Evolutionary conservation across 768 basidiomycete genomes (phyloP).

Genomic region (Infundibulicybe gibba): DNA sequence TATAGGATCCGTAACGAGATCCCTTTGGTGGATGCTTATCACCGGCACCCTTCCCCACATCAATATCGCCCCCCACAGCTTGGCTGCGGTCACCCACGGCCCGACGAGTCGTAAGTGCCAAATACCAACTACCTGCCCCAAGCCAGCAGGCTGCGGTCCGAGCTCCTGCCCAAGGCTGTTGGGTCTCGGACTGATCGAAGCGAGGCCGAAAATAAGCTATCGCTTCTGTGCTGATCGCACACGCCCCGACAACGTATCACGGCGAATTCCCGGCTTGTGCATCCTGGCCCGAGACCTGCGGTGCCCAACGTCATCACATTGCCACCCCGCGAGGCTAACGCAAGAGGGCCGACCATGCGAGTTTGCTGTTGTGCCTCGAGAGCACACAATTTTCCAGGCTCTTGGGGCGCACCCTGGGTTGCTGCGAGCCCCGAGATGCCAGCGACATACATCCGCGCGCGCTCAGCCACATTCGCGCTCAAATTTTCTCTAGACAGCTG

Average conservation of each 20-base stretch:
- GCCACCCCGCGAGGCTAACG: slow-evolving; percentile 8
- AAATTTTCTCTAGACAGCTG: too few relatives aligned
- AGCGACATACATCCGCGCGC: slow-evolving; percentile 15
- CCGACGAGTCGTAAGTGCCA: too few relatives aligned
- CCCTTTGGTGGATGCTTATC: too few relatives aligned
- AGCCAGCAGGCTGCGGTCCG: too few relatives aligned
- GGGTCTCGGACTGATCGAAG: slow-evolving; percentile 15
- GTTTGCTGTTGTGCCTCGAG: slow-evolving; percentile 7
- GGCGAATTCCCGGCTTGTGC: slow-evolving; percentile 18
- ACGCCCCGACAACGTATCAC: slow-evolving; percentile 10
- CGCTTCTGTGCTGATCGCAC: slow-evolving; percentile 16
- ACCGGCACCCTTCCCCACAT: too few relatives aligned
- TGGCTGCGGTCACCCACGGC: too few relatives aligned
- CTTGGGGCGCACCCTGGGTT: not conserved
- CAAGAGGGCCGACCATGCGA: slow-evolving; percentile 21
- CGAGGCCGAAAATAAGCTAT: slow-evolving; percentile 27
- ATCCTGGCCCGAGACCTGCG: not conserved
- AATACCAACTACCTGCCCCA: too few relatives aligned
- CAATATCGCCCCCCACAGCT: too few relatives aligned
- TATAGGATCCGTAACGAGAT: too few relatives aligned
- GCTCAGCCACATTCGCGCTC: too few relatives aligned
- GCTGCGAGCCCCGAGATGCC: slow-evolving; percentile 7
- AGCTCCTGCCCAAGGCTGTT: too few relatives aligned
- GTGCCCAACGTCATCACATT: slow-evolving; percentile 1
- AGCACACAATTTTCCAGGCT: slow-evolving; percentile 26